phyloP scores from a whole-genome alignment of 192 early-diverging fungal genomes.

The Backusella tuberculispora region DNA sequence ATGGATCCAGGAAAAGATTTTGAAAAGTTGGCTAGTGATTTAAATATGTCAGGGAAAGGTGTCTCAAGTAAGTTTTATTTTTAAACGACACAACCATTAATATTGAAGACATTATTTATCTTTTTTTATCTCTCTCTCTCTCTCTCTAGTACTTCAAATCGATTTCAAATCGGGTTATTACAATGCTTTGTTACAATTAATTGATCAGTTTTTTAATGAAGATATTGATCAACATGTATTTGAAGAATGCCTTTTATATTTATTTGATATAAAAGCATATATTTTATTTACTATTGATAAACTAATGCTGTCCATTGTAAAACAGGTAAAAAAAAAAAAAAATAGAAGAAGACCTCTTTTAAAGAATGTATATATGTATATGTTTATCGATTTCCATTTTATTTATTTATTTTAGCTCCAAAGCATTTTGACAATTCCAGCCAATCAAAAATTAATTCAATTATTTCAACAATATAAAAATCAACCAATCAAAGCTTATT shows the following conservation, averaged over 20 bases:
- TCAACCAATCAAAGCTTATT: constrained; percentile 24
- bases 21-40: constrained; percentile 59
- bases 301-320: constrained; percentile 75
- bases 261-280: constrained; percentile 91
- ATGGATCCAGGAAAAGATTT: constrained; percentile 48
- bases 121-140: neutral
- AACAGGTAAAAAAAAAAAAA: constrained; percentile 58
- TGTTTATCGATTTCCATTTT: neutral
- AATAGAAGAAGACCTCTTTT: constrained; percentile 3
- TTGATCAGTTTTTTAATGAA: constrained; percentile 76
- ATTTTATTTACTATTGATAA: constrained; percentile 90
- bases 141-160: constrained; percentile 40
- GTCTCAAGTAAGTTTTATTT: constrained; percentile 45
- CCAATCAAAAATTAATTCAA: constrained; percentile 61
- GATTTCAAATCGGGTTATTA: constrained; percentile 72
- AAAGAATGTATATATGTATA: neutral
- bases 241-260: constrained; percentile 83
- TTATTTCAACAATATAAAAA: constrained; percentile 33
- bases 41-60: constrained; percentile 52
- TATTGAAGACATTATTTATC: too few relatives aligned
- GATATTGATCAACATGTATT: constrained; percentile 79
- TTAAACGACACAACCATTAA: neutral
- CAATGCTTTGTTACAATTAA: constrained; percentile 69
- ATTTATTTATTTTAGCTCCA: neutral
- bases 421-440: constrained; percentile 62